phyloP scores from a whole-genome alignment of 345 rosid species.

The Euphorbia pulcherrima region DNA sequence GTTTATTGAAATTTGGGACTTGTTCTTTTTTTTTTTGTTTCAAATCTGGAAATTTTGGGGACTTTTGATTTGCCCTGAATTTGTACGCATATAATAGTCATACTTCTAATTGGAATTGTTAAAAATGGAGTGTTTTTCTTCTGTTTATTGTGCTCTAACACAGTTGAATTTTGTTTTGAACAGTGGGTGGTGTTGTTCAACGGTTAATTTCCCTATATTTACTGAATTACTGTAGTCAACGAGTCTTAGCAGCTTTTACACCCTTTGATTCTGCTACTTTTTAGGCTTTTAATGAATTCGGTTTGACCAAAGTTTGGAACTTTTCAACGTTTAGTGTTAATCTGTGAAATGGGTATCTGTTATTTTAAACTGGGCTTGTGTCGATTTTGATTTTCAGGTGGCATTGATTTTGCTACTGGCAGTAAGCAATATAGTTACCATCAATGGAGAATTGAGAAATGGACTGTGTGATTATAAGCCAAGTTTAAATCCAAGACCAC shows the following conservation, averaged over 20 bases:
- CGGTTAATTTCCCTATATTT: neutral
- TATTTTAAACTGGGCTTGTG: neutral
- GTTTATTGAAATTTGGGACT: conserved; percentile 25
- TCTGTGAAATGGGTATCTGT: neutral
- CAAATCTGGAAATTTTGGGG: conserved; percentile 25
- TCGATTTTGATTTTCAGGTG: conserved; percentile 16
- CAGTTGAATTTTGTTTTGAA: neutral
- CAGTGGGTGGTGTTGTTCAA: neutral
- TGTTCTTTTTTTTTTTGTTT: neutral
- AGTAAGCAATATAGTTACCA: conserved; percentile 29
- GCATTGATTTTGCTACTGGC: conserved; percentile 27
- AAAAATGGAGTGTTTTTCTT: neutral
- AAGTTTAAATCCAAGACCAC: conserved; percentile 67
- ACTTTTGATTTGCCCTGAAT: conserved; percentile 6
- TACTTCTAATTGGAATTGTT: neutral
- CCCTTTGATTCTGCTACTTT: conserved; percentile 22
- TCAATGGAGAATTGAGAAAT: conserved; percentile 34
- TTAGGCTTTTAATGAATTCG: neutral
- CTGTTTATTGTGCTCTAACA: neutral
- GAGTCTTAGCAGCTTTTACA: conserved; percentile 12
- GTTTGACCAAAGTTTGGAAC: neutral
- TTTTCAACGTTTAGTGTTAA: neutral
- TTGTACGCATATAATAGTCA: neutral
- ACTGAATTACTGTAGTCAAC: conserved; percentile 5
- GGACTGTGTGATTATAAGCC: conserved; percentile 45